Conservation (phyloP, 768 basidiomycete genomes). For the Mycena venus region DNA sequence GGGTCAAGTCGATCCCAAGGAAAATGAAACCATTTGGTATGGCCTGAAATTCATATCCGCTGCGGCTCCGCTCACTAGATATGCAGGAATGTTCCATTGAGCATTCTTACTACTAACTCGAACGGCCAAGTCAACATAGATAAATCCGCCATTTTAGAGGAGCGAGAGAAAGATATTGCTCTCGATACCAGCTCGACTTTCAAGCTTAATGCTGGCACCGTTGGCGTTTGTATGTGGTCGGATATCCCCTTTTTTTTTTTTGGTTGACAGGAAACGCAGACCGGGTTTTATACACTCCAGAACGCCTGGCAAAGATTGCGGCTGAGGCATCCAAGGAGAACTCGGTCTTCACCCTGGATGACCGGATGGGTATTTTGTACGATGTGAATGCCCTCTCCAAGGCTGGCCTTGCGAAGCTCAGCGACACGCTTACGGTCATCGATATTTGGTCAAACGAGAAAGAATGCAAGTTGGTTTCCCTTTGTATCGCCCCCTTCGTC, state of each 20-base stretch:
- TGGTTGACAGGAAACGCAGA: conserved; percentile 55
- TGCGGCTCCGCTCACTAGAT: conserved; percentile 1
- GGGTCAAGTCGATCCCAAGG: conserved; percentile 81
- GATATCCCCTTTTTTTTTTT: background rate
- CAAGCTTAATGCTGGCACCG: conserved; percentile 92
- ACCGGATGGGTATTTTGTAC: conserved; percentile 90
- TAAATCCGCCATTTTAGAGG: conserved; percentile 72
- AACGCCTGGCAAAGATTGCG: conserved; percentile 84
- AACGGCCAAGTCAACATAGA: conserved; percentile 72
- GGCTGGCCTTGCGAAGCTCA: conserved; percentile 84
- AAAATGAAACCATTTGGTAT: conserved; percentile 91
- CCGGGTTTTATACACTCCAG: conserved; percentile 88
- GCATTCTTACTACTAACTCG: conserved; percentile 72
- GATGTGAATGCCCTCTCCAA: conserved; percentile 86
- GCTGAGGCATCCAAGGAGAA: conserved; percentile 78
- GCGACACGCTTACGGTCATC: conserved; percentile 82
- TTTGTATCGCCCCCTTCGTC: background rate
- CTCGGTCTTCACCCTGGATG: conserved; percentile 81
- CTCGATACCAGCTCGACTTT: conserved; percentile 84
- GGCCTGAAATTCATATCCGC: conserved; percentile 16
- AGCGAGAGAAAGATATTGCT: conserved; percentile 75
- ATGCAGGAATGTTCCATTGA: conserved; percentile 84
- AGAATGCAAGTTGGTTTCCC: conserved; percentile 68
- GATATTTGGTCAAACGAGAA: conserved; percentile 73
- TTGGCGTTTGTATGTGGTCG: conserved; percentile 83